These are phyloP conservation scores for Emergomyces pasteurianus DNA, from an alignment of 2,329 filamentous ascomycete genomes.

Conservation along the genomic window DNA sequence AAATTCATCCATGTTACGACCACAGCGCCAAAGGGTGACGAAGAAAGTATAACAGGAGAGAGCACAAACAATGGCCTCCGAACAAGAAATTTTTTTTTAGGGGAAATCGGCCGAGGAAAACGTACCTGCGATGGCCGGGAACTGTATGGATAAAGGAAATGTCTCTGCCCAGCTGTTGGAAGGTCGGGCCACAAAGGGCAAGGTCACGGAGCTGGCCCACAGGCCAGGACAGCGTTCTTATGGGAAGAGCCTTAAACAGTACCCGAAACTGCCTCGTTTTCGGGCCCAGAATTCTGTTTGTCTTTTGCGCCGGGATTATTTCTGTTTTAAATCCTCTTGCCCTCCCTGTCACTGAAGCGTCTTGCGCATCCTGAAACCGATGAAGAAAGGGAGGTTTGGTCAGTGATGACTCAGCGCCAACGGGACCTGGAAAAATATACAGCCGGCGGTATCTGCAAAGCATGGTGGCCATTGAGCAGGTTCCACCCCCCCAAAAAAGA, in stretches of 20 bases:
- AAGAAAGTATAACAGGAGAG: background rate
- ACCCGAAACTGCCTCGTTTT: background rate
- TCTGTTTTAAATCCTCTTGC: background rate
- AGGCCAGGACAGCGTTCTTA: background rate
- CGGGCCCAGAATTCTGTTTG: background rate
- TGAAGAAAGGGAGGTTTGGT: background rate
- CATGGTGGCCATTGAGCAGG: no score
- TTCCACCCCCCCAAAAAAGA: background rate
- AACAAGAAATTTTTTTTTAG: no score
- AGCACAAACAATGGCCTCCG: background rate
- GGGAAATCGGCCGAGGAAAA: background rate
- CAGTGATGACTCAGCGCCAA: background rate
- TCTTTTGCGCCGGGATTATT: background rate
- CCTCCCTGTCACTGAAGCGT: background rate
- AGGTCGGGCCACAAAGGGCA: background rate
- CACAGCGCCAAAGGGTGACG: background rate
- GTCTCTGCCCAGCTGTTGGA: background rate
- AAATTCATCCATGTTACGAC: background rate
- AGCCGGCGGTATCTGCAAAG: slow-evolving; percentile 8
- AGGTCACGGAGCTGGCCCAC: background rate
- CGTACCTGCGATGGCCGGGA: background rate
- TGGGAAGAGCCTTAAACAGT: background rate
- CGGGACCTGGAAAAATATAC: slow-evolving; percentile 4
- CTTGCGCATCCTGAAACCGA: background rate
- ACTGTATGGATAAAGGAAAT: background rate